A percentile compares a stretch with the other conserved stretches of the same genome.
Conservation (phyloP, 495 filamentous ascomycete genomes). For the Penicillium tannophilum region DNA sequence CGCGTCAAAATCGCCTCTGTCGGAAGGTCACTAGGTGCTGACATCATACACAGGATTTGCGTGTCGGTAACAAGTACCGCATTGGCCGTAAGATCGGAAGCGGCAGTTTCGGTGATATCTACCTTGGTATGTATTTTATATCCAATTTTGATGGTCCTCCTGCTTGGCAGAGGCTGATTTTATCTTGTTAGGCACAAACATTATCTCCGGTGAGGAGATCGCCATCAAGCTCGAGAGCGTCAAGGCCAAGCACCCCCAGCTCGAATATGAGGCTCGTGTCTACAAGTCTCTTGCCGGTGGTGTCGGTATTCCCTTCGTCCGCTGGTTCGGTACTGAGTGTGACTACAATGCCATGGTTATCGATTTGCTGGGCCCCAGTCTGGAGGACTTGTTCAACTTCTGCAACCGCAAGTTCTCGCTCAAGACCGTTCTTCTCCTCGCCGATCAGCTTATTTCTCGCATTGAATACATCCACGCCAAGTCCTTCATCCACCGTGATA, state of each 20-base stretch:
- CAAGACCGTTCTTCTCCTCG: constrained; percentile 98
- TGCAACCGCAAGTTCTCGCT: constrained; percentile 99
- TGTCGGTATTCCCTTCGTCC: constrained; percentile 98
- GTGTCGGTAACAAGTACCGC: constrained; percentile 99
- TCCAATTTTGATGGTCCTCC: not conserved
- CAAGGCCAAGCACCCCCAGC: constrained; percentile 99
- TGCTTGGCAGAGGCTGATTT: constrained; percentile 6
- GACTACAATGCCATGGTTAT: constrained; percentile 99
- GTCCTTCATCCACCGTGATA: constrained; percentile 99
- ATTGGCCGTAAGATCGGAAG: constrained; percentile 99
- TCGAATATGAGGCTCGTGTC: constrained; percentile 99
- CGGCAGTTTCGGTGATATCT: constrained; percentile 98
- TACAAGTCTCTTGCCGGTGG: constrained; percentile 99
- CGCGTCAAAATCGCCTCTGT: not conserved
- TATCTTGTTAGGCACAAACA: constrained; percentile 77
- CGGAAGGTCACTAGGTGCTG: constrained; percentile 10
- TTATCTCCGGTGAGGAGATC: constrained; percentile 99
- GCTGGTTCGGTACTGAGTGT: constrained; percentile 99
- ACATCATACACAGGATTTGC: constrained; percentile 73
- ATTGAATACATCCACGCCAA: constrained; percentile 99
- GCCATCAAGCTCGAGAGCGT: constrained; percentile 99
- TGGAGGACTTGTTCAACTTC: constrained; percentile 99
- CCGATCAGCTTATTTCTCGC: constrained; percentile 98
- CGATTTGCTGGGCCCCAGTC: constrained; percentile 92
- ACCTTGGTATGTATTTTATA: constrained; percentile 69